Evolutionary conservation across 352 stramenopile species (phyloP).

Genomic region (Phytopythium kandeliae): DNA sequence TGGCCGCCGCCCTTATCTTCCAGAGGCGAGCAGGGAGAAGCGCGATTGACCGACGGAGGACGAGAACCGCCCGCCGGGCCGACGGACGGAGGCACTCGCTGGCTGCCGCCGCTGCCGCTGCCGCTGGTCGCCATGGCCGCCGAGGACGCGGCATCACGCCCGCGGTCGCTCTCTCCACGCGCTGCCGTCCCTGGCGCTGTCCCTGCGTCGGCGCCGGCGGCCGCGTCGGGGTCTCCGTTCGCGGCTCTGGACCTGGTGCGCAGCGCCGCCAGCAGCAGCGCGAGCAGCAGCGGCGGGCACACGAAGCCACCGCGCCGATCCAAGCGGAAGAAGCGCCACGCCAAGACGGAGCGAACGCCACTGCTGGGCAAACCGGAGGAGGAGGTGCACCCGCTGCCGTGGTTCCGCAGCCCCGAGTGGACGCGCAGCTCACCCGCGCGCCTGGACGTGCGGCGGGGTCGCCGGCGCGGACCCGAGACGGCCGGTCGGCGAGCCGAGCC

Average conservation of each 20-base stretch:
- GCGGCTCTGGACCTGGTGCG: background rate
- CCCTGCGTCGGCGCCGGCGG: background rate
- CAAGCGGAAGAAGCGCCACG: background rate
- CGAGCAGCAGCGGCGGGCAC: background rate
- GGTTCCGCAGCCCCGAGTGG: slow-evolving; percentile 73
- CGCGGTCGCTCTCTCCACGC: background rate
- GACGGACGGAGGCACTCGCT: too few relatives aligned
- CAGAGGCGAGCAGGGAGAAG: too few relatives aligned
- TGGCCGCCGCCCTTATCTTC: too few relatives aligned
- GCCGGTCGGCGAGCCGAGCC: too few relatives aligned
- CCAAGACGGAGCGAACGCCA: slow-evolving; percentile 29
- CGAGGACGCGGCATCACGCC: background rate
- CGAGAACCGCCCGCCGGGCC: too few relatives aligned
- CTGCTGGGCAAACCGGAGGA: slow-evolving; percentile 48
- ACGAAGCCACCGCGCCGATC: background rate
- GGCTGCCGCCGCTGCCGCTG: background rate
- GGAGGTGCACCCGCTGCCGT: slow-evolving; percentile 68
- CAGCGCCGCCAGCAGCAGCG: slow-evolving; percentile 1
- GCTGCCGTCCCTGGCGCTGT: background rate
- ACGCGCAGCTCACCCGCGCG: slow-evolving; percentile 16
- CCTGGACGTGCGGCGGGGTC: slow-evolving; percentile 6
- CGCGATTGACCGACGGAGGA: too few relatives aligned
- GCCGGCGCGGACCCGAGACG: background rate
- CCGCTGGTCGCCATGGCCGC: background rate
- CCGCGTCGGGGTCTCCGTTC: background rate